These are phyloP conservation scores for Leptosphaerulina australis DNA, from an alignment of 2,329 filamentous ascomycete species.

Conservation along the genomic window DNA sequence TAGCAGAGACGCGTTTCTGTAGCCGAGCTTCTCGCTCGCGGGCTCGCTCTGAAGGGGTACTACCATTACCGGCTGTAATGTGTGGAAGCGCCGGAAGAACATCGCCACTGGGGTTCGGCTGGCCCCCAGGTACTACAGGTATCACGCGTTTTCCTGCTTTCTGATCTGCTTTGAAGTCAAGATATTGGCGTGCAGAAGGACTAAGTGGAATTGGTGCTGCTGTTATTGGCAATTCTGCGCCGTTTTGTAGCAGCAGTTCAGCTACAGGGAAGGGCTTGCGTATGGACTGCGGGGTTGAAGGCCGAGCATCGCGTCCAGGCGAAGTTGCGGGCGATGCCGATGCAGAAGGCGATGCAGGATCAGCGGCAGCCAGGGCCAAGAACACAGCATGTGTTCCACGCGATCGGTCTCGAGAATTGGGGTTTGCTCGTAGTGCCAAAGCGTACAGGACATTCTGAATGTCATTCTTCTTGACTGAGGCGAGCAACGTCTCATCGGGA, in stretches of 20 bases:
- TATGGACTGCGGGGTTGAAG: slow-evolving; percentile 47
- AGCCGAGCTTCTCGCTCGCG: slow-evolving; percentile 46
- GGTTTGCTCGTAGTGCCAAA: slow-evolving; percentile 82
- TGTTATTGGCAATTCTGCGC: slow-evolving; percentile 79
- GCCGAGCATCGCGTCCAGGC: slow-evolving; percentile 52
- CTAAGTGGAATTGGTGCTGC: slow-evolving; percentile 85
- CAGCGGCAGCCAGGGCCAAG: slow-evolving; percentile 87
- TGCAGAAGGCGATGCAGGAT: slow-evolving; percentile 76
- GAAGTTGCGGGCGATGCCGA: slow-evolving; percentile 53
- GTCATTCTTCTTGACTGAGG: slow-evolving; percentile 94
- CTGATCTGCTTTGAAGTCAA: slow-evolving; percentile 74
- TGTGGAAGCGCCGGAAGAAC: slow-evolving; percentile 67
- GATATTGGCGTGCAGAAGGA: slow-evolving; percentile 77
- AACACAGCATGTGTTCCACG: slow-evolving; percentile 88
- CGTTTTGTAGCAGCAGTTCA: slow-evolving; percentile 91
- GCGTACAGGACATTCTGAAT: slow-evolving; percentile 92
- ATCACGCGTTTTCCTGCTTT: slow-evolving; percentile 45
- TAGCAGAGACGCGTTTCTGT: slow-evolving; percentile 50
- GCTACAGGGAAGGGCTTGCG: slow-evolving; percentile 79
- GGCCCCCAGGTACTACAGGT: slow-evolving; percentile 57
- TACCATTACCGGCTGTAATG: slow-evolving; percentile 52
- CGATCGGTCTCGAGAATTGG: slow-evolving; percentile 79
- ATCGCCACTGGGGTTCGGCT: slow-evolving; percentile 58
- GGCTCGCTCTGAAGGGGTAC: slow-evolving; percentile 47
- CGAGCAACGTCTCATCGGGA: slow-evolving; percentile 85